These are phyloP conservation scores for Fusarium sp. DNA, from an alignment of 2,329 filamentous ascomycete species.

Conservation along the genomic window DNA sequence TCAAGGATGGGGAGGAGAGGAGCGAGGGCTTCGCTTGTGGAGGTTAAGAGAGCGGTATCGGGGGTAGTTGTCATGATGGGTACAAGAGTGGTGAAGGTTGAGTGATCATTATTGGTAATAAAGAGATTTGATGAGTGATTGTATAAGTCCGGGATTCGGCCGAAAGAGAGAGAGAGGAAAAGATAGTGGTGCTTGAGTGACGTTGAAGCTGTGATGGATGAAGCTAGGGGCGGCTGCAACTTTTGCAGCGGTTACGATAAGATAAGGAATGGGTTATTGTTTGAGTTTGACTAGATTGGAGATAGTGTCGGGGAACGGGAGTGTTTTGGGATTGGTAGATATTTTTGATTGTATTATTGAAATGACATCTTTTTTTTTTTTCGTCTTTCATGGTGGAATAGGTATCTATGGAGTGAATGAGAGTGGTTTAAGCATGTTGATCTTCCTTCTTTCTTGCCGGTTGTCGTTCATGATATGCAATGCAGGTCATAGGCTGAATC, in stretches of 20 bases:
- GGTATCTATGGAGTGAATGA: too few species aligned
- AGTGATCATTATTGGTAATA: constrained; percentile 19
- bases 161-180: neutral
- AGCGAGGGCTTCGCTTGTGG: constrained; percentile 50
- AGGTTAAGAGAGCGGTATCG: constrained; percentile 18
- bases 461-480: neutral
- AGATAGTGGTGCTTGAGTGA: constrained; percentile 17
- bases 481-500: constrained; percentile 1
- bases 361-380: too few species aligned
- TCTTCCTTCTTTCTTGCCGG: neutral
- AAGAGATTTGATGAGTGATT: neutral
- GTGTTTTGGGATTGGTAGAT: neutral
- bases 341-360: neutral
- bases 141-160: constrained; percentile 20
- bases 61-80: constrained; percentile 28
- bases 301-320: neutral
- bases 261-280: constrained; percentile 13
- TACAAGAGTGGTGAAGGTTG: neutral
- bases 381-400: too few species aligned
- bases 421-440: neutral
- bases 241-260: constrained; percentile 27
- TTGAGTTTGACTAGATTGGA: neutral
- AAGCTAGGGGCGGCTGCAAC: constrained; percentile 6
- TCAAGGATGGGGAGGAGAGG: constrained; percentile 69
- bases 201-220: constrained; percentile 12